These are phyloP conservation scores for Calonectria ilicicola DNA, from an alignment of 2,329 filamentous ascomycete species.

Conservation along the genomic window DNA sequence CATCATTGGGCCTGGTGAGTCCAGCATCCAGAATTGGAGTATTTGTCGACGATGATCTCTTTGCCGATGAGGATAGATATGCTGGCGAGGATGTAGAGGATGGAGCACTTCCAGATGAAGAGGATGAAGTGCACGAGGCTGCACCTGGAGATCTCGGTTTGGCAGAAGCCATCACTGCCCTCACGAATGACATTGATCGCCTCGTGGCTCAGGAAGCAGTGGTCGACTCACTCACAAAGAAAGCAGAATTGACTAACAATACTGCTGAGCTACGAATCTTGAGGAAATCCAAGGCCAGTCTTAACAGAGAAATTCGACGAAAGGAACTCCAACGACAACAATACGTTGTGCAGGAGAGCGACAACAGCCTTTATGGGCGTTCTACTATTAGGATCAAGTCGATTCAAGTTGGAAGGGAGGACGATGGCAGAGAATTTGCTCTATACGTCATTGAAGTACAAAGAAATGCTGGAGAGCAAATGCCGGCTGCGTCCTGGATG, in stretches of 20 bases:
- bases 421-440: slow-evolving; percentile 93
- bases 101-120: slow-evolving; percentile 67
- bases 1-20: slow-evolving; percentile 91
- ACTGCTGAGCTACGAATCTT: slow-evolving; percentile 92
- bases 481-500: slow-evolving; percentile 95
- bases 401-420: slow-evolving; percentile 91
- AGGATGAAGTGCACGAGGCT: slow-evolving; percentile 92
- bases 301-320: slow-evolving; percentile 90
- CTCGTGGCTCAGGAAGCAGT: slow-evolving; percentile 89
- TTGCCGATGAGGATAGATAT: slow-evolving; percentile 86
- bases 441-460: slow-evolving; percentile 94
- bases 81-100: slow-evolving; percentile 81
- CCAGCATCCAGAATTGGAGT: slow-evolving; percentile 89
- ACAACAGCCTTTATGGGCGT: slow-evolving; percentile 95
- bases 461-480: slow-evolving; percentile 90
- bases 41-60: slow-evolving; percentile 93
- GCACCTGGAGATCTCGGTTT: slow-evolving; percentile 94
- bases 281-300: slow-evolving; percentile 91
- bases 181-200: slow-evolving; percentile 93
- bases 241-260: slow-evolving; percentile 97
- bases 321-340: slow-evolving; percentile 98
- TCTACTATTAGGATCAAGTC: slow-evolving; percentile 91
- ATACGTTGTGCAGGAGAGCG: slow-evolving; percentile 96
- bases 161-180: slow-evolving; percentile 88
- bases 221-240: slow-evolving; percentile 89